These are phyloP conservation scores for Pichia sp. DNA, from an alignment of 1,139 yeast genomes.

Conservation along the genomic window DNA sequence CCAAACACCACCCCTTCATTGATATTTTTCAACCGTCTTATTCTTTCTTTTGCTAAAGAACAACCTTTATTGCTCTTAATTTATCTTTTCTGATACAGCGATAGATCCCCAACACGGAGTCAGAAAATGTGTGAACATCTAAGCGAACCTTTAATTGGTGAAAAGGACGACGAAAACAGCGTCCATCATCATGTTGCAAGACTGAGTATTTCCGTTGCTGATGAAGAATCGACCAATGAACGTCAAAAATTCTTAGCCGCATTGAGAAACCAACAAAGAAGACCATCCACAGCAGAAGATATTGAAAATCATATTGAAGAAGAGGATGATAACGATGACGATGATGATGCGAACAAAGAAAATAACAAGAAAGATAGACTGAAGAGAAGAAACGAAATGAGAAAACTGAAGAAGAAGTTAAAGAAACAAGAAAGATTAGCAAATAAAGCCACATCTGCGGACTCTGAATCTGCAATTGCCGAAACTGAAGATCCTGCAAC, in stretches of 20 bases:
- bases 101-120: too few species aligned
- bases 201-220: conserved; percentile 29
- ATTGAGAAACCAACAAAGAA: conserved; percentile 13
- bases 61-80: too few species aligned
- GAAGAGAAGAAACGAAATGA: conserved; percentile 6
- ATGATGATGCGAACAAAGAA: conserved; percentile 13
- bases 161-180: conserved; percentile 16
- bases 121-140: conserved; percentile 2
- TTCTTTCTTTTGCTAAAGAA: too few species aligned
- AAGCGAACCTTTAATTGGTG: neutral
- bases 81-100: too few species aligned
- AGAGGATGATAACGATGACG: conserved; percentile 6
- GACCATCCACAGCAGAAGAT: too few species aligned
- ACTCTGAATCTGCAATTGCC: conserved; percentile 11
- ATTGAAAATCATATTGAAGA: too few species aligned
- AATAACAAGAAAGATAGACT: neutral
- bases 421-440: neutral
- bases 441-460: neutral
- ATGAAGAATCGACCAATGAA: conserved; percentile 20
- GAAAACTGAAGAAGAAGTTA: conserved; percentile 3
- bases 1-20: too few species aligned
- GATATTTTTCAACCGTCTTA: too few species aligned
- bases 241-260: conserved; percentile 22
- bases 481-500: conserved; percentile 2
- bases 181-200: conserved; percentile 31